A percentile compares a stretch with the other conserved stretches of the same genome.
phyloP scores from a whole-genome alignment of 2,329 filamentous ascomycete genomes.

The Hypoxylon sp. region DNA sequence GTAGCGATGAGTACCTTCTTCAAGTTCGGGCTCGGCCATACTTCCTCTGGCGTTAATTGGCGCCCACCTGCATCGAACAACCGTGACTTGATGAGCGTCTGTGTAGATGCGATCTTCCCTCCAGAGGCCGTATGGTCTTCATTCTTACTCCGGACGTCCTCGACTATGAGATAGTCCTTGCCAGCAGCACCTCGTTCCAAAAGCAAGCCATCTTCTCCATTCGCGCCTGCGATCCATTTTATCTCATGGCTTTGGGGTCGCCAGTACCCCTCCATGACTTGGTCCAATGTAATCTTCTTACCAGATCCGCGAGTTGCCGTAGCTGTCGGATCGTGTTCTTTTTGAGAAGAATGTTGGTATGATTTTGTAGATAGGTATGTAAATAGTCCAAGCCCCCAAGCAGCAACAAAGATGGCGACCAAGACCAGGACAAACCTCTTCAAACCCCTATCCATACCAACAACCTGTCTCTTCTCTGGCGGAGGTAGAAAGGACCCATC shows the following conservation, averaged over 20 bases:
- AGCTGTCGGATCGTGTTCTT: slow-evolving; percentile 78
- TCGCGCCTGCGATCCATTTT: slow-evolving; percentile 81
- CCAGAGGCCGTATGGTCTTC: slow-evolving; percentile 58
- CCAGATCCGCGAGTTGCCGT: slow-evolving; percentile 73
- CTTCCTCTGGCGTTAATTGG: slow-evolving; percentile 70
- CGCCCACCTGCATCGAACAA: slow-evolving; percentile 73
- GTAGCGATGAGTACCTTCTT: slow-evolving; percentile 89
- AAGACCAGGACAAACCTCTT: slow-evolving; percentile 75
- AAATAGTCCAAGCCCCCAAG: slow-evolving; percentile 78
- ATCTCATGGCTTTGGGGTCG: slow-evolving; percentile 74
- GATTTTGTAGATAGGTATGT: slow-evolving; percentile 76
- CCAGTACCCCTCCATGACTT: slow-evolving; percentile 78
- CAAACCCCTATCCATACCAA: slow-evolving; percentile 76
- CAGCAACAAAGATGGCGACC: slow-evolving; percentile 72
- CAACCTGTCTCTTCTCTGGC: slow-evolving; percentile 58
- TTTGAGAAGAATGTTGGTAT: slow-evolving; percentile 74
- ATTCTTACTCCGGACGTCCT: slow-evolving; percentile 80
- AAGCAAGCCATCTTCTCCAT: slow-evolving; percentile 86
- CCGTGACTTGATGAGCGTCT: slow-evolving; percentile 80
- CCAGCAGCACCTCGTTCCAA: slow-evolving; percentile 77
- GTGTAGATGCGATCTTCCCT: slow-evolving; percentile 64
- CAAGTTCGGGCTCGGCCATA: slow-evolving; percentile 85
- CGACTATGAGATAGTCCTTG: slow-evolving; percentile 85
- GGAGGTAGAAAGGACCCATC: slow-evolving; percentile 68
- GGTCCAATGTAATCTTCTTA: slow-evolving; percentile 80